Percentiles rank a stretch among this genome's conserved stretches.
These are phyloP conservation scores for Ascoidea rubescens DNA, from an alignment of 805 yeast species.

Conservation along the genomic window DNA sequence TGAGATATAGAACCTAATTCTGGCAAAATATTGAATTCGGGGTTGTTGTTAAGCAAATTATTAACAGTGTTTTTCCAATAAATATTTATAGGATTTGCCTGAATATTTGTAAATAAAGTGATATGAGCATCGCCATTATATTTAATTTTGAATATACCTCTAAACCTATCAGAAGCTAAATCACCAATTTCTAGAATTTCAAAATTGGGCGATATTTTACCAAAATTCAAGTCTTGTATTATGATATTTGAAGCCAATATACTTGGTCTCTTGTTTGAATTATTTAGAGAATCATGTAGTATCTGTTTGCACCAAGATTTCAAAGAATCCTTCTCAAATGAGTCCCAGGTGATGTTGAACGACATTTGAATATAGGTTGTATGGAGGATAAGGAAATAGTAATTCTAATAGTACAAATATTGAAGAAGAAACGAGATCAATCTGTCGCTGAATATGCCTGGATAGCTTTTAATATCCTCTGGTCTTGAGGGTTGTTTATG, in stretches of 20 bases:
- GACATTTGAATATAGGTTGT: too few relatives aligned
- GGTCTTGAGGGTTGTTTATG: too few relatives aligned
- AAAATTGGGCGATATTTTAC: constrained; percentile 57
- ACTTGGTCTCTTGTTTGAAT: constrained; percentile 52
- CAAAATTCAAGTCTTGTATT: constrained; percentile 60
- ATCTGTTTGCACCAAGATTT: constrained; percentile 49
- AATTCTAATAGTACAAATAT: too few relatives aligned
- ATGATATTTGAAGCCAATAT: constrained; percentile 55
- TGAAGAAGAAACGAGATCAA: too few relatives aligned
- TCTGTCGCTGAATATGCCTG: too few relatives aligned
- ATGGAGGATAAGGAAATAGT: not conserved
- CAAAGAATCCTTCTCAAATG: constrained; percentile 52
- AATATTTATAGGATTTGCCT: constrained; percentile 72
- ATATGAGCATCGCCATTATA: constrained; percentile 67
- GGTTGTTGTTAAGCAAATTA: constrained; percentile 16
- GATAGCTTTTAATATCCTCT: too few relatives aligned
- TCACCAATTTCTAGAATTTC: constrained; percentile 80
- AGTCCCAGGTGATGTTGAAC: constrained; percentile 65
- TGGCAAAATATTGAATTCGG: constrained; percentile 47
- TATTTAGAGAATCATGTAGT: constrained; percentile 55
- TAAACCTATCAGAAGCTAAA: constrained; percentile 55
- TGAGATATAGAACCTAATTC: constrained; percentile 50
- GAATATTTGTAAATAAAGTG: constrained; percentile 65
- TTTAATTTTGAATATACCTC: constrained; percentile 70
- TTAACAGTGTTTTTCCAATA: constrained; percentile 23